These are phyloP conservation scores for Eustoma russellianum DNA, from an alignment of 257 asterid genomes.

Conservation along the genomic window DNA sequence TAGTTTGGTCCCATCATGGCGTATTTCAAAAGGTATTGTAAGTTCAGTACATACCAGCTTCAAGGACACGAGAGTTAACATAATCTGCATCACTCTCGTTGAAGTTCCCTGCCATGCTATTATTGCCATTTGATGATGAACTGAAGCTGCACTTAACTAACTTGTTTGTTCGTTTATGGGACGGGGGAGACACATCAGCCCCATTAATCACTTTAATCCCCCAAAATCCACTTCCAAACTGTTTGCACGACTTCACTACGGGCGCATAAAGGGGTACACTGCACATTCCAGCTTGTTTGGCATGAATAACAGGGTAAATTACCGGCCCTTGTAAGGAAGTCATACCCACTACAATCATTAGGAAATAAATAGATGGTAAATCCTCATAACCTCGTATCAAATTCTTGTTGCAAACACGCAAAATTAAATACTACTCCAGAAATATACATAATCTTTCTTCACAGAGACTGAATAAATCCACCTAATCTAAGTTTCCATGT, in stretches of 20 bases:
- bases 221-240: constrained; percentile 38
- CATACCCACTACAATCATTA: constrained; percentile 36
- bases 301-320: constrained; percentile 52
- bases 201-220: constrained; percentile 34
- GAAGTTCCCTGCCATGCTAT: constrained; percentile 74
- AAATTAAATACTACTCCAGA: neutral
- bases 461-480: too few relatives aligned
- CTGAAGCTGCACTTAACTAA: constrained; percentile 52
- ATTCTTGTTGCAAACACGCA: neutral
- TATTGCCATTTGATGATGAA: constrained; percentile 82
- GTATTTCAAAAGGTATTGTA: too few relatives aligned
- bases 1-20: too few relatives aligned
- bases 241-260: constrained; percentile 35
- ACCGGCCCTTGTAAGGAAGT: constrained; percentile 66
- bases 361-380: constrained; percentile 2
- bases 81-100: constrained; percentile 73
- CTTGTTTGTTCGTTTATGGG: constrained; percentile 20
- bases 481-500: too few relatives aligned
- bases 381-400: too few relatives aligned
- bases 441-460: neutral
- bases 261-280: constrained; percentile 33
- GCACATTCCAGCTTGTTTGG: constrained; percentile 44
- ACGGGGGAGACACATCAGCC: constrained; percentile 19
- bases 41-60: constrained; percentile 54
- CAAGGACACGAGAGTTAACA: constrained; percentile 76